Percentiles rank a stretch among this genome's conserved stretches.
Conservation (phyloP, 305 asterid genomes). For the Fraxinus angustifolia region DNA sequence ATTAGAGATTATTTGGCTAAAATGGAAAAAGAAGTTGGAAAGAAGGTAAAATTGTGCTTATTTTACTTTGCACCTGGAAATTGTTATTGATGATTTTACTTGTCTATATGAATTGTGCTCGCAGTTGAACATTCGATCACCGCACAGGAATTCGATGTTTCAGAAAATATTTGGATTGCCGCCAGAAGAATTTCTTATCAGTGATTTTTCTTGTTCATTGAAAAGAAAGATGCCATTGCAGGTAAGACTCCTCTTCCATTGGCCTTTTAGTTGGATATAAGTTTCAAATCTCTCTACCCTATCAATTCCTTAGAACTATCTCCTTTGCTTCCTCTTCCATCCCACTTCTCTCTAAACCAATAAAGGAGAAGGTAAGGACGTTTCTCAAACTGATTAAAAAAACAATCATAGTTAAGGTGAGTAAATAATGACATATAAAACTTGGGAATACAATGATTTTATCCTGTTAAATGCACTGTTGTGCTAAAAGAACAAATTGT, state of each 20-base stretch:
- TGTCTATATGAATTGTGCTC: conserved; percentile 9
- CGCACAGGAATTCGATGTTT: conserved; percentile 68
- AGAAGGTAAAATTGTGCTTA: conserved; percentile 49
- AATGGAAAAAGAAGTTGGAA: conserved; percentile 90
- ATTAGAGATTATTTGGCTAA: conserved; percentile 71
- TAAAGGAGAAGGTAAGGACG: background rate
- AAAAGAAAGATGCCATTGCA: conserved; percentile 84
- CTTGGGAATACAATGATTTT: background rate
- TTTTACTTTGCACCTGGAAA: conserved; percentile 8
- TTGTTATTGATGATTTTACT: background rate
- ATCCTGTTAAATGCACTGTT: background rate
- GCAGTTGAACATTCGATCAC: conserved; percentile 82
- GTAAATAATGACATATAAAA: background rate
- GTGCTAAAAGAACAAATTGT: background rate
- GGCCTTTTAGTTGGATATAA: background rate
- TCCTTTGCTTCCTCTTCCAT: background rate
- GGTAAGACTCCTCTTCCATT: conserved; percentile 33
- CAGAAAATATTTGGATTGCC: conserved; percentile 77
- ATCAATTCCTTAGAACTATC: background rate
- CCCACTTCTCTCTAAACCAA: background rate
- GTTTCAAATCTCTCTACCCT: background rate
- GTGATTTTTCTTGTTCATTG: conserved; percentile 78
- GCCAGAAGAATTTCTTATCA: conserved; percentile 81
- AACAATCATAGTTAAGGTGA: background rate
- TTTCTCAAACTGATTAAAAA: background rate